phyloP scores from a whole-genome alignment of 2,329 filamentous ascomycete genomes.

The Colletotrichum tabaci region DNA sequence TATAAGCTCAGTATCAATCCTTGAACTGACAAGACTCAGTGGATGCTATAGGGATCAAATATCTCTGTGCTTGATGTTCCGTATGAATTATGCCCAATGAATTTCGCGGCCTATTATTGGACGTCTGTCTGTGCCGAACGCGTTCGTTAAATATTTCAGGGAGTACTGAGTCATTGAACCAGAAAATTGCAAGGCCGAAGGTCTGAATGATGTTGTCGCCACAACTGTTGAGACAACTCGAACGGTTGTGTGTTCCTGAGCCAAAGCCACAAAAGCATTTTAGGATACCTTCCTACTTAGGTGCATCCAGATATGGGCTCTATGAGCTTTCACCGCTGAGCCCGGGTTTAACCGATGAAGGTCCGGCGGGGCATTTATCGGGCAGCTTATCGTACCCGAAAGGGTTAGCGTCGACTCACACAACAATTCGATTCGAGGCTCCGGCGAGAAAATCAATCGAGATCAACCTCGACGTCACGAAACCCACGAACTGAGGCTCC shows the following conservation, averaged over 20 bases:
- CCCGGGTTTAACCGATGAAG: conserved; percentile 51
- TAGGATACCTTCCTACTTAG: neutral
- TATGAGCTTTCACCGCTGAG: neutral
- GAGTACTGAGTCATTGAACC: neutral
- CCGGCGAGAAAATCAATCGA: conserved; percentile 48
- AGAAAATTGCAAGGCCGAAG: too few relatives aligned
- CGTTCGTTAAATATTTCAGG: neutral
- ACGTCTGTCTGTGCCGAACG: neutral
- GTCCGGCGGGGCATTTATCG: conserved; percentile 52
- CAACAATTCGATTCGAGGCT: conserved; percentile 59
- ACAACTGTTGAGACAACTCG: neutral
- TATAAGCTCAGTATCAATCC: too few relatives aligned
- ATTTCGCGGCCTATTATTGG: too few relatives aligned
- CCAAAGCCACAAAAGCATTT: neutral
- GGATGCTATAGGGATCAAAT: too few relatives aligned
- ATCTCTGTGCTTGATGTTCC: neutral
- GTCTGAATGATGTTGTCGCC: too few relatives aligned
- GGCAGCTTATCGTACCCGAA: conserved; percentile 52
- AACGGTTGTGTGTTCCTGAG: neutral
- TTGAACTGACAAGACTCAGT: too few relatives aligned
- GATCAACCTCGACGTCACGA: conserved; percentile 43
- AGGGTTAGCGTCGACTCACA: conserved; percentile 58
- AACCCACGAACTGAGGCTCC: conserved; percentile 40
- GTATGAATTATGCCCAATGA: neutral
- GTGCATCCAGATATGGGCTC: too few relatives aligned